phyloP scores from a whole-genome alignment of 768 basidiomycete genomes.

The Terana coerulea region DNA sequence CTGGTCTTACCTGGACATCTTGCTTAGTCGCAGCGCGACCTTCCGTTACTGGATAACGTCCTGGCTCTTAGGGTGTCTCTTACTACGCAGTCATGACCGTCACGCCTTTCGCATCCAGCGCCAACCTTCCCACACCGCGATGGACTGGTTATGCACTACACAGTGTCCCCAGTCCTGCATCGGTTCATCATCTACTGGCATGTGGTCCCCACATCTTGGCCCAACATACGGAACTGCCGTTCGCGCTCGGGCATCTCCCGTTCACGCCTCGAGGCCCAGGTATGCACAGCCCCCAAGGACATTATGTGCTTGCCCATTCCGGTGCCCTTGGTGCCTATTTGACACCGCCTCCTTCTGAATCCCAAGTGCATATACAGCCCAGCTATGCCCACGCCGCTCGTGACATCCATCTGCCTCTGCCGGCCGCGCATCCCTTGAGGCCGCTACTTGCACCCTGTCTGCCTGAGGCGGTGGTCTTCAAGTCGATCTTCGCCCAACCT shows the following conservation, averaged over 20 bases:
- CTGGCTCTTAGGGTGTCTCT: not conserved
- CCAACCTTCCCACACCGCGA: not conserved
- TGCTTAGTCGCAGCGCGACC: constrained; percentile 2
- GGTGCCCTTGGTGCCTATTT: not conserved
- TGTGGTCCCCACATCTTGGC: no score
- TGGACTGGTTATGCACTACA: no score
- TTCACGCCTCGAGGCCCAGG: not conserved
- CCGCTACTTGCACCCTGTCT: no score
- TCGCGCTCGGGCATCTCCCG: not conserved
- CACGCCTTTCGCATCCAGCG: not conserved
- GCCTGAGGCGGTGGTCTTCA: no score
- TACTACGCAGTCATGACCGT: not conserved
- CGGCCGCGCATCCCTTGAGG: no score
- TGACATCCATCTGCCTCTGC: not conserved
- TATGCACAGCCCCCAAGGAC: not conserved
- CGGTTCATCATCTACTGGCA: no score
- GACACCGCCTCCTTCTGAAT: not conserved
- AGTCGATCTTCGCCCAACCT: no score
- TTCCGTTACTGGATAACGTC: constrained; percentile 6
- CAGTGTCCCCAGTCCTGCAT: no score
- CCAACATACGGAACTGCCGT: not conserved
- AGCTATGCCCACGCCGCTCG: not conserved
- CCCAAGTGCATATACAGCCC: not conserved
- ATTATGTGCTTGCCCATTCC: not conserved
- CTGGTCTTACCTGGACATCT: not conserved